These are phyloP conservation scores for Zelonia costaricensis DNA, from an alignment of 208 protist species.

Conservation along the genomic window DNA sequence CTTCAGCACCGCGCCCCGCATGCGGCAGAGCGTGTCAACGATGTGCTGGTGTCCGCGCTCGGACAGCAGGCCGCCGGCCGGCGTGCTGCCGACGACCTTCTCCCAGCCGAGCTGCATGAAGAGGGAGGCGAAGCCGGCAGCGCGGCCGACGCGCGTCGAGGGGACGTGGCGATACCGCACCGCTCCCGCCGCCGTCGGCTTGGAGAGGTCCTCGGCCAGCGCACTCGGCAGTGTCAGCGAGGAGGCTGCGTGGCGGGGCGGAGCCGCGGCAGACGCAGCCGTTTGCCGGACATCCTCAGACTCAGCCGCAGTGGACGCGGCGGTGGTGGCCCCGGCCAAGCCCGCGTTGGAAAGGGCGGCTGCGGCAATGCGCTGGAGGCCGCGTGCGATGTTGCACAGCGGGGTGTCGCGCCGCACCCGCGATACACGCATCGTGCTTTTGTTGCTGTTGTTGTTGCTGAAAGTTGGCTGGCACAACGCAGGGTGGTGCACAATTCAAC, in stretches of 20 bases:
- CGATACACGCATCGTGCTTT: conserved; percentile 26
- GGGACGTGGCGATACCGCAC: conserved; percentile 61
- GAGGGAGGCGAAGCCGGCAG: conserved; percentile 68
- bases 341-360: conserved; percentile 30
- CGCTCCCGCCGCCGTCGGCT: background rate
- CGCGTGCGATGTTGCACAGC: conserved; percentile 55
- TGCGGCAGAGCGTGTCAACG: conserved; percentile 94
- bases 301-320: background rate
- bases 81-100: conserved; percentile 32
- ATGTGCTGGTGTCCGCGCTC: conserved; percentile 70
- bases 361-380: conserved; percentile 34
- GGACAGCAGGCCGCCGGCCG: conserved; percentile 45
- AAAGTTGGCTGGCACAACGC: too few relatives aligned
- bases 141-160: conserved; percentile 53
- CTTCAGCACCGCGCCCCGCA: conserved; percentile 94
- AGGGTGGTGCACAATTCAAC: too few relatives aligned
- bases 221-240: conserved; percentile 3
- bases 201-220: conserved; percentile 22
- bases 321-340: too few relatives aligned
- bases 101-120: conserved; percentile 76
- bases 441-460: too few relatives aligned
- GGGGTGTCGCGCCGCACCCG: conserved; percentile 11
- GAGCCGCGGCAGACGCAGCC: background rate
- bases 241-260: background rate
- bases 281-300: background rate